These are phyloP conservation scores for Neopestalotiopsis rosae DNA, from an alignment of 2,329 filamentous ascomycete species.

Conservation along the genomic window DNA sequence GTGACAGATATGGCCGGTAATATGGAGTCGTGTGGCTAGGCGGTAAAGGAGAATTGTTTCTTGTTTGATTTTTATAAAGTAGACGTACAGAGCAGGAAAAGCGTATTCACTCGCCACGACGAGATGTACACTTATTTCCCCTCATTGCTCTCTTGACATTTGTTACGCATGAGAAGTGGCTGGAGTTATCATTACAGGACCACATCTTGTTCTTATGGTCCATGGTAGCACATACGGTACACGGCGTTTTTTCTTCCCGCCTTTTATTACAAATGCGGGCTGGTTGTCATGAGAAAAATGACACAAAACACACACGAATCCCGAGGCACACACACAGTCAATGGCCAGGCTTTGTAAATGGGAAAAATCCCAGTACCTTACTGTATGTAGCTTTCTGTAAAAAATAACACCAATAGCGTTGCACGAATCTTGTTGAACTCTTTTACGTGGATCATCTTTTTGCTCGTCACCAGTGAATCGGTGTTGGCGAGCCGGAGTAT, in stretches of 20 bases:
- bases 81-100: background rate
- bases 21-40: background rate
- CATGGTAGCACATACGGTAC: background rate
- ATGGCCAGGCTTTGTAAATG: background rate
- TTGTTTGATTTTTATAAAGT: background rate
- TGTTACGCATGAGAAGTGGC: no score
- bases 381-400: background rate
- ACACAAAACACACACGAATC: background rate
- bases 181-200: no score
- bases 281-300: background rate
- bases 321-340: background rate
- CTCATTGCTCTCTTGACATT: no score
- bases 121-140: no score
- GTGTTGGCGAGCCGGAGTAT: no score
- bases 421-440: background rate
- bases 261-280: background rate
- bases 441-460: no score
- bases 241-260: no score
- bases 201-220: no score
- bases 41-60: background rate
- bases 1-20: conserved; percentile 51
- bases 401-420: background rate
- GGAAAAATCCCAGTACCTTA: background rate
- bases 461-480: no score
- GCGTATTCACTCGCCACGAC: no score